These are phyloP conservation scores for Volutella citrinella DNA, from an alignment of 2,329 filamentous ascomycete genomes.

Conservation along the genomic window DNA sequence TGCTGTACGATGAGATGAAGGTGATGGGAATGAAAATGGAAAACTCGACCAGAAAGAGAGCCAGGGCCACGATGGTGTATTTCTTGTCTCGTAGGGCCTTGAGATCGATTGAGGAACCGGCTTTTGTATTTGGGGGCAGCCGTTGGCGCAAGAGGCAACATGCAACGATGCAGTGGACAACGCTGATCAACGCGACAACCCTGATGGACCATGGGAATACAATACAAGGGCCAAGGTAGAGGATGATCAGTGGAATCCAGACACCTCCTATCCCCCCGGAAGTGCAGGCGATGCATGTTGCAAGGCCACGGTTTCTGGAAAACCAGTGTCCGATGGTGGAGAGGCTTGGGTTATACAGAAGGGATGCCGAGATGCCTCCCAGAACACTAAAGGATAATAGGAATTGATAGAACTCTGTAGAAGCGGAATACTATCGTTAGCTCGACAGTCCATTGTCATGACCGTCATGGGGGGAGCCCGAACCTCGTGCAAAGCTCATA, in stretches of 20 bases:
- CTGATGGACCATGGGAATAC: slow-evolving; percentile 30
- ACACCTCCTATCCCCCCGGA: slow-evolving; percentile 61
- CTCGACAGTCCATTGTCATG: too few relatives aligned
- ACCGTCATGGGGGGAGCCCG: too few relatives aligned
- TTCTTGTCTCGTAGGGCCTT: slow-evolving; percentile 47
- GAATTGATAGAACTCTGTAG: slow-evolving; percentile 64
- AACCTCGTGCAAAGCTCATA: slow-evolving; percentile 4
- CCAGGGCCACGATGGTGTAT: slow-evolving; percentile 47
- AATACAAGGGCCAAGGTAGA: slow-evolving; percentile 20
- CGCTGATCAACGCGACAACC: slow-evolving; percentile 26
- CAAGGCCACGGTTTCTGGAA: slow-evolving; percentile 57
- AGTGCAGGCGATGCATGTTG: slow-evolving; percentile 66
- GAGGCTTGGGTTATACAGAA: slow-evolving; percentile 68
- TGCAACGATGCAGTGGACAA: slow-evolving; percentile 25
- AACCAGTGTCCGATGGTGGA: slow-evolving; percentile 71
- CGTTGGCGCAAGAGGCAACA: slow-evolving; percentile 36
- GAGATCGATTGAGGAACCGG: slow-evolving; percentile 45
- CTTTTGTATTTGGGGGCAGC: slow-evolving; percentile 44
- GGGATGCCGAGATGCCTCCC: slow-evolving; percentile 60
- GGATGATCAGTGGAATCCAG: slow-evolving; percentile 39
- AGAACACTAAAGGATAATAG: slow-evolving; percentile 66
- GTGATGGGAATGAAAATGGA: slow-evolving; percentile 64
- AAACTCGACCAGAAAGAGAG: slow-evolving; percentile 56
- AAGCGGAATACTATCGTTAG: too few relatives aligned
- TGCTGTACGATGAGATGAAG: slow-evolving; percentile 55